Base-by-base conservation (phyloP, 495 filamentous ascomycete genomes). In the Neurospora sp. region DNA sequence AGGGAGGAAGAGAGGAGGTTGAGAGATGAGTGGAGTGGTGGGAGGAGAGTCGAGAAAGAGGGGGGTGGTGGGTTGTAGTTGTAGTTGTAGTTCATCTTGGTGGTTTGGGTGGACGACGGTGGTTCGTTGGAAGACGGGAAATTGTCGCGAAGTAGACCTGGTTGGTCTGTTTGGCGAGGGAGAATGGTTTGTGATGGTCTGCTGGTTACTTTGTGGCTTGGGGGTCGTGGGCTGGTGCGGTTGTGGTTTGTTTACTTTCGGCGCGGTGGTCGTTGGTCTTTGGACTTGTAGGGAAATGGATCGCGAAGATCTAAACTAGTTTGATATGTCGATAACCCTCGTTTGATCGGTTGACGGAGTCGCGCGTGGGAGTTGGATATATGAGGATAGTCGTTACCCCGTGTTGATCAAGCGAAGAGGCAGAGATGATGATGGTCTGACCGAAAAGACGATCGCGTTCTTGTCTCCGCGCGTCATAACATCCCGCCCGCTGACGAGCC, bases 1-100 rank as follows among this genome's bases (percentile, higher is more conserved):
- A 86, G 84, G 7, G 85, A 86, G 41, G 82, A 65, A 6, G 53
- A 65, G 12, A 65, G 53, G 6, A 65, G 53, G 27, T 31, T 31
- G 53, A 65, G 53, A 37, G 53, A 65, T 6, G 53, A 65, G 31
- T 65, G 53, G 0, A 65, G 53, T 0, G 53, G 53, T 0, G 27
- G 53, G 22, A 65, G 53, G 27, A 65, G 53, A 0, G 27, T 35
- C 0, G 53, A 35, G 53, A 65, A 65, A 3, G 53, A 31, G 14
- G 53, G 53, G 27, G 53, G 53, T 35, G 22, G 14, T 65, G 22
- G 53, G 14, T 65, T 31, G 22, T 65, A 65, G 27, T 22, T 22
- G 20, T 53, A 53, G 10, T 59, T 59, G 47, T 65, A 65, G 53
- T 31, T 31, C 53, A 65, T 65, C 14, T 31, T 65, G 20, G 3